Conservation (phyloP, 176 grass and related monocot genomes). For the Musa schizocarpa region DNA sequence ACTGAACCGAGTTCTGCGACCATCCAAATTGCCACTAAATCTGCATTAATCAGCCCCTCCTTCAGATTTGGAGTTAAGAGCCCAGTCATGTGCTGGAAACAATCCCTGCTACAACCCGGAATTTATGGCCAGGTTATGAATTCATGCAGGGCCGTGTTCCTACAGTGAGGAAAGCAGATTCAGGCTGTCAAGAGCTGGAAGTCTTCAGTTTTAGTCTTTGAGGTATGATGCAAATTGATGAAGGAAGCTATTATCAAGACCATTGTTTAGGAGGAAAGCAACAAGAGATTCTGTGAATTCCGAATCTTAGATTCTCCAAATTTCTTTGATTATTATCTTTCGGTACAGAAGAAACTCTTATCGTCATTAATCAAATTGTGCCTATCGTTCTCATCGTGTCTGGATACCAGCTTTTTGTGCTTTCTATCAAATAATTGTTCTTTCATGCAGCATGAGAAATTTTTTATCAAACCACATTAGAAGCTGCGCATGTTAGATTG, state of each 20-base stretch:
- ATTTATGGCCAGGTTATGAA: constrained; percentile 25
- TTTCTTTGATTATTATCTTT: neutral
- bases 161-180: neutral
- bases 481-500: too few relatives aligned
- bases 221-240: neutral
- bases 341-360: neutral
- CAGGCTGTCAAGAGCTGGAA: neutral
- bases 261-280: neutral
- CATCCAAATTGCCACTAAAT: neutral
- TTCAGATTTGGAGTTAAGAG: constrained; percentile 27
- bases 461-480: too few relatives aligned
- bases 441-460: too few relatives aligned
- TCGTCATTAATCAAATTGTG: neutral
- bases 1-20: neutral
- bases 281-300: neutral
- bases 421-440: too few relatives aligned
- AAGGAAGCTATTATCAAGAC: neutral
- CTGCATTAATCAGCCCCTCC: constrained; percentile 7
- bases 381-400: neutral
- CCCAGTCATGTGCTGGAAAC: constrained; percentile 38
- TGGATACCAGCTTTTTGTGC: too few relatives aligned
- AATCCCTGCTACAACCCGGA: constrained; percentile 24
- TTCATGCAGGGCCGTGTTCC: constrained; percentile 36
- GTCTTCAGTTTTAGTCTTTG: neutral
- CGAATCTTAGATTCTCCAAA: neutral